These are phyloP conservation scores for Exserohilum rostratum DNA, from an alignment of 2,329 filamentous ascomycete genomes.

Conservation along the genomic window DNA sequence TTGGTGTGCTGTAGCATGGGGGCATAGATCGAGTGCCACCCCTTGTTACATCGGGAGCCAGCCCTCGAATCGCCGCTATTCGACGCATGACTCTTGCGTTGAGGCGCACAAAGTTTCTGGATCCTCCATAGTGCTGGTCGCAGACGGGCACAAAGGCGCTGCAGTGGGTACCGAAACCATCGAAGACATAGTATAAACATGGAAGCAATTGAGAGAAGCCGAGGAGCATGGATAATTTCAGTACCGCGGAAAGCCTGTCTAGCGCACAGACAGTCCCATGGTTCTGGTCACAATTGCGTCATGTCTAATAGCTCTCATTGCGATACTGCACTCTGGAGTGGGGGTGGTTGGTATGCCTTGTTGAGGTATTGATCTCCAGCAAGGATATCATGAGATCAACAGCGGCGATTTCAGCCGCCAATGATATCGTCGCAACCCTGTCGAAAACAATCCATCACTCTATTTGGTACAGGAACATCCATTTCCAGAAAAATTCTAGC, in stretches of 20 bases:
- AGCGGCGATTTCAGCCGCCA: background rate
- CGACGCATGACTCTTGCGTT: background rate
- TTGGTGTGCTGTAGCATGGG: background rate
- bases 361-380: background rate
- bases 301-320: background rate
- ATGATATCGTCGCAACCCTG: background rate
- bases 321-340: background rate
- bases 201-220: background rate
- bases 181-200: background rate
- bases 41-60: background rate
- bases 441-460: background rate
- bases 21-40: background rate
- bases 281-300: constrained; percentile 5
- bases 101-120: too few species aligned
- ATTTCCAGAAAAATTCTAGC: background rate
- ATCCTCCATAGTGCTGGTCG: background rate
- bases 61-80: background rate
- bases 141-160: background rate
- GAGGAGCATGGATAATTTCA: background rate
- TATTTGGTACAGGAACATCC: constrained; percentile 20
- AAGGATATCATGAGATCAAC: background rate
- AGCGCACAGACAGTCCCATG: background rate
- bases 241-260: background rate
- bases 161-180: background rate
- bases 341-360: background rate